Conservation (phyloP, 306 rosid species). For the Carpinus fangiana region DNA sequence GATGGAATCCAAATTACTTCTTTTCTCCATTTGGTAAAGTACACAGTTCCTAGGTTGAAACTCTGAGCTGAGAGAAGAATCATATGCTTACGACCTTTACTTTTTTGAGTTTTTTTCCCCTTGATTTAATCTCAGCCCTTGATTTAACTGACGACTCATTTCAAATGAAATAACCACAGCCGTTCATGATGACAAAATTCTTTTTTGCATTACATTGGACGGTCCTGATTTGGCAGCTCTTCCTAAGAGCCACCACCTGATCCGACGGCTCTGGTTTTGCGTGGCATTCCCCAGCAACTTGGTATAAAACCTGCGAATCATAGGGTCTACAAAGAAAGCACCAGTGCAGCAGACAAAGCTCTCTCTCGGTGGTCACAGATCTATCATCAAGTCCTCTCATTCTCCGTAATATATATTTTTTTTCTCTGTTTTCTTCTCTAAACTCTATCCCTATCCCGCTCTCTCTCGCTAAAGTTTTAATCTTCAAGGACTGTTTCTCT, state of each 20-base stretch:
- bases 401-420: not conserved
- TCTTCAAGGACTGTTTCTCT: not conserved
- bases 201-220: not conserved
- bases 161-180: not conserved
- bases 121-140: too few relatives aligned
- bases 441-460: too few relatives aligned
- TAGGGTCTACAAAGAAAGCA: not conserved
- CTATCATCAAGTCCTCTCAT: not conserved
- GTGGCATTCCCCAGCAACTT: not conserved
- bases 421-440: not conserved
- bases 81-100: too few relatives aligned
- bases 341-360: constrained; percentile 14
- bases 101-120: too few relatives aligned
- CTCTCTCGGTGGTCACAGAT: not conserved
- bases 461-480: not conserved
- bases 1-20: too few relatives aligned
- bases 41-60: too few relatives aligned
- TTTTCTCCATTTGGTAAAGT: too few relatives aligned
- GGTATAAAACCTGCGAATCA: constrained; percentile 15
- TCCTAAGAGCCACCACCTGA: not conserved
- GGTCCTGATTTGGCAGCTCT: constrained; percentile 4
- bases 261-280: constrained; percentile 30
- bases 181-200: not conserved
- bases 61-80: too few relatives aligned
- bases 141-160: too few relatives aligned